Conservation (phyloP, 139 green algal species). For the Chlamydomonas incerta region DNA sequence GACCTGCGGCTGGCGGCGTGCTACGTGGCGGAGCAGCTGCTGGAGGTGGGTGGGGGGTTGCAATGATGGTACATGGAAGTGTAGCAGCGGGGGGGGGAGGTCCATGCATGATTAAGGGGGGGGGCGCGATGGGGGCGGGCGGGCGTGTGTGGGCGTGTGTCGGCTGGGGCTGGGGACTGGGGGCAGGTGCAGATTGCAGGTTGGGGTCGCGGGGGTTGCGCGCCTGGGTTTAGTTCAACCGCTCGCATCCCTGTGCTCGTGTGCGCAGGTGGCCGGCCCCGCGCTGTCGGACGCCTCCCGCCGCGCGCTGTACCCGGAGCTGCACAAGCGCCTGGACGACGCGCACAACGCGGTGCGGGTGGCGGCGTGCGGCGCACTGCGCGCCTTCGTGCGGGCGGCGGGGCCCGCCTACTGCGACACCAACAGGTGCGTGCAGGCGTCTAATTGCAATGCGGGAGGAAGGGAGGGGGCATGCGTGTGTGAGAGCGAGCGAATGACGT, state of each 20-base stretch:
- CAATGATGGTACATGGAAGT: too few relatives aligned
- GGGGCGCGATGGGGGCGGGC: too few relatives aligned
- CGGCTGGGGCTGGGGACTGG: too few relatives aligned
- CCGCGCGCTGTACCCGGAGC: constrained; percentile 77
- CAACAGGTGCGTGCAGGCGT: constrained; percentile 55
- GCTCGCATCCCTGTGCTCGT: background rate
- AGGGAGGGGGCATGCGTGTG: too few relatives aligned
- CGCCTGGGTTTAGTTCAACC: too few relatives aligned
- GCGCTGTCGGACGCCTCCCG: constrained; percentile 64
- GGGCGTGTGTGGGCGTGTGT: too few relatives aligned
- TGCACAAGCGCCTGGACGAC: constrained; percentile 89
- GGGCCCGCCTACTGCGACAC: constrained; percentile 68
- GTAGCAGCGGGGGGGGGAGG: too few relatives aligned
- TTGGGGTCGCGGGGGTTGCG: too few relatives aligned
- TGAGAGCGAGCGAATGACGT: too few relatives aligned
- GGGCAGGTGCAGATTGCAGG: too few relatives aligned
- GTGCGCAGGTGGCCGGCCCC: constrained; percentile 10
- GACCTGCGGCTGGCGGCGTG: constrained; percentile 75
- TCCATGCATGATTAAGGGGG: too few relatives aligned
- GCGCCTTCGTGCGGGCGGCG: constrained; percentile 60
- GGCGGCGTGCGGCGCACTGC: constrained; percentile 43
- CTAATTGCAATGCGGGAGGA: too few relatives aligned
- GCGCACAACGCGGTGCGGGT: constrained; percentile 76
- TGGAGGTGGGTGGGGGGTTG: constrained; percentile 51
- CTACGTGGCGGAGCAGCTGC: constrained; percentile 54